Conservation (phyloP, 139 green algal species). For the Chlorella sp. region DNA sequence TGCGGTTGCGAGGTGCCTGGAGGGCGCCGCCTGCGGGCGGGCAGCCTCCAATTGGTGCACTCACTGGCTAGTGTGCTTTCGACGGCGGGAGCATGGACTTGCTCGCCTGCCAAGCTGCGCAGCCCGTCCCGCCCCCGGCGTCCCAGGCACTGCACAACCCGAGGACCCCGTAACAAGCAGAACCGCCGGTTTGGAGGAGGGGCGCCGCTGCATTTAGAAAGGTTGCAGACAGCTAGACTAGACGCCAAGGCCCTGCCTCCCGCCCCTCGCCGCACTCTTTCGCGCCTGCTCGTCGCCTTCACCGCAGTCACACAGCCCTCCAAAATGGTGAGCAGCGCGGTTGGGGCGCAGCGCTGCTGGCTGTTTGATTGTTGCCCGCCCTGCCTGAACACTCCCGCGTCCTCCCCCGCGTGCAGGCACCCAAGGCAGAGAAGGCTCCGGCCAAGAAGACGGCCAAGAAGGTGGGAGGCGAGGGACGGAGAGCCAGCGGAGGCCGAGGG, state of each 20-base stretch:
- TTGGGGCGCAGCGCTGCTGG: neutral
- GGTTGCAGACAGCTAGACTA: neutral
- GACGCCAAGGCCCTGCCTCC: neutral
- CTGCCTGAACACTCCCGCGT: neutral
- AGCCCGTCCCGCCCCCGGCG: neutral
- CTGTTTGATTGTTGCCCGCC: neutral
- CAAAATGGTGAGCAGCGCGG: neutral
- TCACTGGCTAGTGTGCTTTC: neutral
- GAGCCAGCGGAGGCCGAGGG: neutral
- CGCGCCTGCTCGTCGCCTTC: neutral
- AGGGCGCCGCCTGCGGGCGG: no score
- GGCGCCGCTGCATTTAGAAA: neutral
- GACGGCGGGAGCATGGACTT: neutral
- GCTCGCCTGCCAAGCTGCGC: neutral
- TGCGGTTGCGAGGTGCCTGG: no score
- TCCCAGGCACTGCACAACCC: neutral
- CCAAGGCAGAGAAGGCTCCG: constrained; percentile 52
- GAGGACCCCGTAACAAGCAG: neutral
- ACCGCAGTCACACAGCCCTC: neutral
- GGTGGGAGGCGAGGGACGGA: neutral
- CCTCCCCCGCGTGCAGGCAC: neutral
- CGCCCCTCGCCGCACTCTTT: neutral
- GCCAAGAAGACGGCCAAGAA: constrained; percentile 60
- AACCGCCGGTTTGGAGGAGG: neutral
- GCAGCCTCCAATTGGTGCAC: neutral